Conservation (phyloP, 352 stramenopile genomes). For the Globisporangium radiosum region DNA sequence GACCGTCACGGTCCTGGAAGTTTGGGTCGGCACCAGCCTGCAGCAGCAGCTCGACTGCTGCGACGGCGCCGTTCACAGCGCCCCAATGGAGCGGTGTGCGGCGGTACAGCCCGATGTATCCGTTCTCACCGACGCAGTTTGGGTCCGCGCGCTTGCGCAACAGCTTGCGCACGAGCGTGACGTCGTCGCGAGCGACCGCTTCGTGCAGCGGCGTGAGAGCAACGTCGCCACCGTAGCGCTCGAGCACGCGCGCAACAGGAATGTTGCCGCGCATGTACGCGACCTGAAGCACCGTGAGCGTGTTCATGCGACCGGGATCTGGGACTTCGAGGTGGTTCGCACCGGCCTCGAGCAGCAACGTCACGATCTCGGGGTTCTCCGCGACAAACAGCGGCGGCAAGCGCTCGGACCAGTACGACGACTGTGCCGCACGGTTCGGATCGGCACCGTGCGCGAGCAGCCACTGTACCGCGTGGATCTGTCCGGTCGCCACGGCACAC, state of each 20-base stretch:
- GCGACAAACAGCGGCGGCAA: constrained; percentile 63
- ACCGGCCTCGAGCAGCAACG: constrained; percentile 45
- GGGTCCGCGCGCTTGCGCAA: constrained; percentile 43
- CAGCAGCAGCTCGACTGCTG: constrained; percentile 40
- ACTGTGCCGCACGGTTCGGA: constrained; percentile 54
- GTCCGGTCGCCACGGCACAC: constrained; percentile 55
- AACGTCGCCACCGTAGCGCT: constrained; percentile 70
- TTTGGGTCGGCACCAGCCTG: constrained; percentile 55
- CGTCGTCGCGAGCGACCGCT: constrained; percentile 46
- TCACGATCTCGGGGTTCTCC: constrained; percentile 60
- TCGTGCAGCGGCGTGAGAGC: constrained; percentile 74
- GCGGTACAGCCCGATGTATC: constrained; percentile 57
- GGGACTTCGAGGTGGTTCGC: constrained; percentile 68
- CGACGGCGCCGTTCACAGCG: constrained; percentile 41
- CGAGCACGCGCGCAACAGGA: constrained; percentile 50
- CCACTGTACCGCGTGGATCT: constrained; percentile 49
- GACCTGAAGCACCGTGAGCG: constrained; percentile 1
- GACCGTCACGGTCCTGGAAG: constrained; percentile 56
- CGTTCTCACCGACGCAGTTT: constrained; percentile 64
- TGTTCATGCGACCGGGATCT: constrained; percentile 49
- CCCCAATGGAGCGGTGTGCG: constrained; percentile 68
- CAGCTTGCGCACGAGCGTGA: constrained; percentile 28
- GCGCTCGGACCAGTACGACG: constrained; percentile 58
- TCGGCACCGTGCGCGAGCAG: constrained; percentile 47
- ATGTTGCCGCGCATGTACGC: constrained; percentile 61